A percentile compares a stretch with the other conserved stretches of the same genome.
phyloP scores from a whole-genome alignment of 768 basidiomycete genomes.

The Hygrocybe punicea region DNA sequence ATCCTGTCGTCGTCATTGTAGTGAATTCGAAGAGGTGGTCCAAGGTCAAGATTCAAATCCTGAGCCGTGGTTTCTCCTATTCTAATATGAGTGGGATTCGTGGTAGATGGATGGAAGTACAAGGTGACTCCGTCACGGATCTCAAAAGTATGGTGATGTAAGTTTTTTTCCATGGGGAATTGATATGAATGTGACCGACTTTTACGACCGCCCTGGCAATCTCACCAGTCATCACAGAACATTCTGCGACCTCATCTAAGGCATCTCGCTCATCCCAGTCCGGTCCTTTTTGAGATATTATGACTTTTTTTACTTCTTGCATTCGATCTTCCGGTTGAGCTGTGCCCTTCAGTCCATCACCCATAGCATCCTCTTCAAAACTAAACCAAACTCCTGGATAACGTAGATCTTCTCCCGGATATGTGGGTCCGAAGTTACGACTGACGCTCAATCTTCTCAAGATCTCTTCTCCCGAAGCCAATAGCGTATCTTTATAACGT shows the following conservation, averaged over 20 bases:
- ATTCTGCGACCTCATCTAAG: conserved; percentile 68
- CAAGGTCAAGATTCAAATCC: conserved; percentile 74
- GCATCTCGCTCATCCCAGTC: conserved; percentile 58
- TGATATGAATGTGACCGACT: conserved; percentile 34
- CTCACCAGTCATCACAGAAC: conserved; percentile 68
- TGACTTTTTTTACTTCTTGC: conserved; percentile 73
- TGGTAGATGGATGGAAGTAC: conserved; percentile 58
- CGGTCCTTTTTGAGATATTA: conserved; percentile 65
- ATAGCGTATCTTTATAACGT: conserved; percentile 59
- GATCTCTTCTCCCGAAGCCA: conserved; percentile 60
- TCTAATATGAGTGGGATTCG: conserved; percentile 53
- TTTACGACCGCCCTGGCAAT: conserved; percentile 64
- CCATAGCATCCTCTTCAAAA: conserved; percentile 70
- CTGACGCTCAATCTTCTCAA: conserved; percentile 64
- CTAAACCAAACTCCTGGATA: conserved; percentile 85
- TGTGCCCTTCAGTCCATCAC: conserved; percentile 50
- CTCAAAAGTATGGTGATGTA: conserved; percentile 34
- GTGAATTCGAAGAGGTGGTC: conserved; percentile 70
- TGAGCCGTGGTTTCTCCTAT: conserved; percentile 79
- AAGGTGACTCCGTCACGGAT: conserved; percentile 70
- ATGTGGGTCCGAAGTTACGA: conserved; percentile 78
- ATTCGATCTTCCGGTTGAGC: conserved; percentile 56
- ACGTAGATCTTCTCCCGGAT: conserved; percentile 67
- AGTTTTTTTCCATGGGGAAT: background rate
- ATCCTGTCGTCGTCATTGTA: conserved; percentile 90